phyloP scores from a whole-genome alignment of 768 basidiomycete species.

The Cystobasidium tubakii region DNA sequence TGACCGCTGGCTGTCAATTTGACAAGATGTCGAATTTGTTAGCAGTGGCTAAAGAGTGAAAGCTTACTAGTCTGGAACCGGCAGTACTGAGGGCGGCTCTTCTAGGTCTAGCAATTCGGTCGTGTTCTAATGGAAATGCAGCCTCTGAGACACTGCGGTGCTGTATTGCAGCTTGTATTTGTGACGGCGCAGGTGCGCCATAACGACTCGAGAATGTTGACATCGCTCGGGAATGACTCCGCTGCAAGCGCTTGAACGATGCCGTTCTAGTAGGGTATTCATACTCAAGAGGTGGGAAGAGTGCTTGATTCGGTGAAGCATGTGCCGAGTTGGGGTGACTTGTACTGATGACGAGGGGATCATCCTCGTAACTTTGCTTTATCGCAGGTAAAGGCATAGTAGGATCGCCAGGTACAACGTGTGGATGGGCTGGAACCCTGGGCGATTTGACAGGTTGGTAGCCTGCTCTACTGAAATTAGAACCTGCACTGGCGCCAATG shows the following conservation, averaged over 20 bases:
- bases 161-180: slow-evolving; percentile 18
- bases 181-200: neutral
- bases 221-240: neutral
- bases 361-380: neutral
- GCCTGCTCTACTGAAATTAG: neutral
- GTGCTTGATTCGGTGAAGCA: neutral
- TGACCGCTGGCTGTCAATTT: too few relatives aligned
- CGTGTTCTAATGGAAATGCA: neutral
- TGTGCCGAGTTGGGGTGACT: neutral
- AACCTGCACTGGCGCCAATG: neutral
- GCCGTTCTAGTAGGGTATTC: neutral
- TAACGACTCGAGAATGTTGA: neutral
- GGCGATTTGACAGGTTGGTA: slow-evolving; percentile 8
- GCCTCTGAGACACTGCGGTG: slow-evolving; percentile 27
- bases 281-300: neutral
- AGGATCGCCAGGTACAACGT: neutral
- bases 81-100: neutral
- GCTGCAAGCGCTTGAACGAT: neutral
- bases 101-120: neutral
- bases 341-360: neutral
- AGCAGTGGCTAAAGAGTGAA: too few relatives aligned
- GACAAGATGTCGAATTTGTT: too few relatives aligned
- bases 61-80: neutral
- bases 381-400: neutral
- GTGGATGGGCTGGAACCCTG: neutral